A percentile compares a stretch with the other conserved stretches of the same genome.
Conservation (phyloP, 169 alveolate species). For the Babesia bovis region DNA sequence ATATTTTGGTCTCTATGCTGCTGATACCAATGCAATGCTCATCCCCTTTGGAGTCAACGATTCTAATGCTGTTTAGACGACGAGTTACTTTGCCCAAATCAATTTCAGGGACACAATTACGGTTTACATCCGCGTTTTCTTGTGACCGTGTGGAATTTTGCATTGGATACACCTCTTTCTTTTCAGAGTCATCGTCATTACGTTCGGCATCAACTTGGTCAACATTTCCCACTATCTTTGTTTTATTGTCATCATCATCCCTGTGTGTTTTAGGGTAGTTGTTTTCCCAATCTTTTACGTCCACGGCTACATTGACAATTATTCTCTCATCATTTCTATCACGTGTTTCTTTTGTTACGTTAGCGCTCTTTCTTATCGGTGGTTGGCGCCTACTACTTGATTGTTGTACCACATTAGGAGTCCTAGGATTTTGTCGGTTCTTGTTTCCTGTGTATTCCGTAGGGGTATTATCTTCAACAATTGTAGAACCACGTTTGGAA, state of each 20-base stretch:
- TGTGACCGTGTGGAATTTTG: not conserved
- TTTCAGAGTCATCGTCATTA: not conserved
- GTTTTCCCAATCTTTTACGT: not conserved
- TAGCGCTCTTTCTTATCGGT: not conserved
- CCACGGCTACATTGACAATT: not conserved
- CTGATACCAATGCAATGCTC: not conserved
- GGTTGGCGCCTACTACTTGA: not conserved
- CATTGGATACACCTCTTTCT: not conserved
- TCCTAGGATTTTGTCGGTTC: not conserved
- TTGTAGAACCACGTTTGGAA: not conserved
- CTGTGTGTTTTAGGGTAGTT: not conserved
- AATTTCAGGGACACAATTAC: not conserved
- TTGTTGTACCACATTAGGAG: not conserved
- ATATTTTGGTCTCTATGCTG: conserved; percentile 3
- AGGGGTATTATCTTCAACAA: not conserved
- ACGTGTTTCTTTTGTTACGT: not conserved
- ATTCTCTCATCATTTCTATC: not conserved
- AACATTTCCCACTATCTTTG: not conserved
- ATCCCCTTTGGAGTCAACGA: conserved; percentile 21
- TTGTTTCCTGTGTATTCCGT: not conserved
- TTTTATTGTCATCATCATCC: not conserved
- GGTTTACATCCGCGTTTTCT: not conserved
- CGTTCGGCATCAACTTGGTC: not conserved
- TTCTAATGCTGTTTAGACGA: conserved; percentile 2
- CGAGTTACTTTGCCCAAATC: not conserved